These are phyloP conservation scores for Aspergillus versicolor DNA, from an alignment of 2,329 filamentous ascomycete species.

Conservation along the genomic window DNA sequence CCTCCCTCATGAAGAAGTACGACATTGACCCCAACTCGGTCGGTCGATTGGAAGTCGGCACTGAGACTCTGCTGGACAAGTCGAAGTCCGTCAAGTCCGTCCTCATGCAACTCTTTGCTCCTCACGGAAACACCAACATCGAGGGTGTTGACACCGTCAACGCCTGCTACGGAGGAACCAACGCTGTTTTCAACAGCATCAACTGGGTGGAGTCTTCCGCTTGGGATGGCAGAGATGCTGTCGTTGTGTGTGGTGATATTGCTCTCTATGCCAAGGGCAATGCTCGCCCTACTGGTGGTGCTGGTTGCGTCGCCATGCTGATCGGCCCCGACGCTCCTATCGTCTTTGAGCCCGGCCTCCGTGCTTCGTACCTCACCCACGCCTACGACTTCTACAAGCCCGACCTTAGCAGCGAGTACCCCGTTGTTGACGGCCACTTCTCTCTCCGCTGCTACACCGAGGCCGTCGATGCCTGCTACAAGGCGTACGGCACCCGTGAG, in stretches of 20 bases:
- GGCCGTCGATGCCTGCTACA: conserved; percentile 78
- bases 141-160: conserved; percentile 83
- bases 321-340: conserved; percentile 76
- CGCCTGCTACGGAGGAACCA: conserved; percentile 84
- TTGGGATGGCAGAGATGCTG: conserved; percentile 80
- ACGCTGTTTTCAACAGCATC: conserved; percentile 77
- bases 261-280: conserved; percentile 82
- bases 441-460: conserved; percentile 79
- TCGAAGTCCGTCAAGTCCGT: conserved; percentile 89
- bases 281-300: conserved; percentile 77
- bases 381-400: conserved; percentile 91
- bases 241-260: conserved; percentile 79
- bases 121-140: conserved; percentile 72
- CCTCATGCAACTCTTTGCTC: conserved; percentile 78
- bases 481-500: conserved; percentile 75
- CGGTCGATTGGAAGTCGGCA: conserved; percentile 80
- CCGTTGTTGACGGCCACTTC: conserved; percentile 80
- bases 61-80: conserved; percentile 83
- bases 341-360: conserved; percentile 74
- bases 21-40: conserved; percentile 75
- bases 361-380: conserved; percentile 78
- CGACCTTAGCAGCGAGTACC: conserved; percentile 83
- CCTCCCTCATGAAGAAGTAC: conserved; percentile 79
- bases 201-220: conserved; percentile 86
- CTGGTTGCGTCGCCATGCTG: conserved; percentile 74